phyloP scores from a whole-genome alignment of 495 filamentous ascomycete genomes.

The Xylaria intraflava region DNA sequence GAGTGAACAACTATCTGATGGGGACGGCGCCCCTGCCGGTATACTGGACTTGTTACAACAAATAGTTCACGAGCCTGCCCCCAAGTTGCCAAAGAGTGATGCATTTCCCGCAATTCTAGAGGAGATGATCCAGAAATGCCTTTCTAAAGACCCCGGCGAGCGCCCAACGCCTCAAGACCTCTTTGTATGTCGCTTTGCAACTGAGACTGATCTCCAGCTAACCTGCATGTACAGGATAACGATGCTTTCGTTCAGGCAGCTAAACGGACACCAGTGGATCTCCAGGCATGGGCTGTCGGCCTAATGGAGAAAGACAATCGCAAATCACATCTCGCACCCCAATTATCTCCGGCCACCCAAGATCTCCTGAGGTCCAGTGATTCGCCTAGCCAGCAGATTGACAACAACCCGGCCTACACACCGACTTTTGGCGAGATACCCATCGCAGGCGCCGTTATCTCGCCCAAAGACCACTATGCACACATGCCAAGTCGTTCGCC shows the following conservation, averaged over 20 bases:
- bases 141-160: constrained; percentile 78
- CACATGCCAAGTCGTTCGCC: constrained; percentile 38
- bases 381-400: constrained; percentile 37
- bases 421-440: constrained; percentile 64
- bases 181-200: constrained; percentile 42
- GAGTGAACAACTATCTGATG: constrained; percentile 57
- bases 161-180: constrained; percentile 89
- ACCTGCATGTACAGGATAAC: constrained; percentile 55
- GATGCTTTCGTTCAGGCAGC: constrained; percentile 92
- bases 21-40: constrained; percentile 74
- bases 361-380: constrained; percentile 50
- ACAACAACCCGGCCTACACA: constrained; percentile 37
- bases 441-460: constrained; percentile 48
- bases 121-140: constrained; percentile 92
- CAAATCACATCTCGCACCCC: constrained; percentile 79
- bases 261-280: constrained; percentile 85
- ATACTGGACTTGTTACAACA: constrained; percentile 95
- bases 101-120: constrained; percentile 92
- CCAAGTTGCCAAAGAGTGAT: constrained; percentile 89
- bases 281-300: constrained; percentile 81
- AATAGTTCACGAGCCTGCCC: constrained; percentile 94
- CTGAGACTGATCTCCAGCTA: constrained; percentile 6
- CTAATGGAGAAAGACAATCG: constrained; percentile 88
- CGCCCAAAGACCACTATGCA: constrained; percentile 32
- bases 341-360: constrained; percentile 52